These are phyloP conservation scores for Rheum nobile DNA, from an alignment of 148 eudicot genomes.

Conservation along the genomic window DNA sequence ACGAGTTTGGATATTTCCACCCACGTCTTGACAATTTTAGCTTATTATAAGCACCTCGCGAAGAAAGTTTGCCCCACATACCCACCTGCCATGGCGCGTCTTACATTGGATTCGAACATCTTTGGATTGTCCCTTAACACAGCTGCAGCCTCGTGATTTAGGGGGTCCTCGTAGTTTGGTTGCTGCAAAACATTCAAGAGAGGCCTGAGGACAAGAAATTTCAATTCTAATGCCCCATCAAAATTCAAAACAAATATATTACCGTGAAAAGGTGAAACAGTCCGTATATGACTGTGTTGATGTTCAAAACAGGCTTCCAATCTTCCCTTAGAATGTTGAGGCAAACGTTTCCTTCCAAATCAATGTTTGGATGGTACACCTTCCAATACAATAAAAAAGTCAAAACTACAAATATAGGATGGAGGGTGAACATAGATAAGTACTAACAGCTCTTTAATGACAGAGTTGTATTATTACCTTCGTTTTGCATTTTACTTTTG, in stretches of 20 bases:
- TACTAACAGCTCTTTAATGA: neutral
- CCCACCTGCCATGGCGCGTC: constrained; percentile 82
- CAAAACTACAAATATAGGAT: neutral
- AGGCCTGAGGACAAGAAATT: neutral
- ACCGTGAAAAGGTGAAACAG: constrained; percentile 74
- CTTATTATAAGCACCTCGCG: constrained; percentile 7
- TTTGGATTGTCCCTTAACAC: constrained; percentile 83
- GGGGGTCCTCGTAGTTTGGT: constrained; percentile 92
- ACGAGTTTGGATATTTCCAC: neutral
- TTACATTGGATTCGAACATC: constrained; percentile 64
- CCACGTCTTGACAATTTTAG: neutral
- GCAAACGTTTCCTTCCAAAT: constrained; percentile 89
- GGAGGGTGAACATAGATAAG: neutral
- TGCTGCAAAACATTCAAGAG: constrained; percentile 55
- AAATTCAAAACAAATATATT: constrained; percentile 7
- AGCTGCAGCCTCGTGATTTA: constrained; percentile 88
- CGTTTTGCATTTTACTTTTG: constrained; percentile 64
- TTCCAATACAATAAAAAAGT: constrained; percentile 9
- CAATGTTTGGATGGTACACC: constrained; percentile 87
- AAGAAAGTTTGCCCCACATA: constrained; percentile 42
- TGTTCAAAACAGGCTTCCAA: constrained; percentile 82
- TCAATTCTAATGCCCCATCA: neutral
- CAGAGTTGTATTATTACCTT: constrained; percentile 27
- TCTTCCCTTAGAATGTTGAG: constrained; percentile 88
- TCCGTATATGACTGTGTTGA: constrained; percentile 64